Evolutionary conservation across 306 rosid genomes (phyloP), one percentile per base, ranked within the genome.

Genomic region (Macrotyloma uniflorum): DNA sequence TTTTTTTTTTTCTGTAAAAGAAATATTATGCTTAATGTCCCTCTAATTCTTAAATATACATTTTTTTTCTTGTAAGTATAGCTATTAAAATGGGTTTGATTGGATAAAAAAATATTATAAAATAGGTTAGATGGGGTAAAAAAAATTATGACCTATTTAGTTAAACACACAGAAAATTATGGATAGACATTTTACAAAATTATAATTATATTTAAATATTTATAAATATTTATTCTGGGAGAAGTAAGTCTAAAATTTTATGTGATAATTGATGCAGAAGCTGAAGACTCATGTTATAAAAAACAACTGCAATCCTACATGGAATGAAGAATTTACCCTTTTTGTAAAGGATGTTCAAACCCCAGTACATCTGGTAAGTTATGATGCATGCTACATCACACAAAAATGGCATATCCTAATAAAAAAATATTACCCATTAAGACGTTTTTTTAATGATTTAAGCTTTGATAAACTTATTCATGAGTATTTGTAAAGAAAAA

Each of bases 311-410:
- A 91, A 95, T 77, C 99, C 99, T 2, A 80, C 79, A 38, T 95
- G 99, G 99, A 80, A 95, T 53, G 96, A 93, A 55, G 98, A 93
- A 49, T 38, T 93, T 84, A 95, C 99, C 15, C 88, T 95, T 51
- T 79, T 88, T 5, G 28, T 93, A 6, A 74, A 65, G n/a, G 76
- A 90, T 70, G 14, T 82, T 20, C 80, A 84, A 38, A 32, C 80
- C 22, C 90, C 90, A 24, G 87, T 95, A 77, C 77, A 61, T 54
- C 77, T 95, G 5, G 98, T 90, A 83, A 77, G 89, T 70, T 13
- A 24, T 62, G 3, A 20, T 59, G 10, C 40, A 71, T 24, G 50
- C 45, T 35, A 47, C 43, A 72, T 14, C 23, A 20, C 23, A 18
- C 13, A 61, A 32, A 28, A 30, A 22, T 3, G 3, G 32, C 45